Base-by-base conservation (phyloP, 2,329 filamentous ascomycete species). In the Fusarium compactum region DNA sequence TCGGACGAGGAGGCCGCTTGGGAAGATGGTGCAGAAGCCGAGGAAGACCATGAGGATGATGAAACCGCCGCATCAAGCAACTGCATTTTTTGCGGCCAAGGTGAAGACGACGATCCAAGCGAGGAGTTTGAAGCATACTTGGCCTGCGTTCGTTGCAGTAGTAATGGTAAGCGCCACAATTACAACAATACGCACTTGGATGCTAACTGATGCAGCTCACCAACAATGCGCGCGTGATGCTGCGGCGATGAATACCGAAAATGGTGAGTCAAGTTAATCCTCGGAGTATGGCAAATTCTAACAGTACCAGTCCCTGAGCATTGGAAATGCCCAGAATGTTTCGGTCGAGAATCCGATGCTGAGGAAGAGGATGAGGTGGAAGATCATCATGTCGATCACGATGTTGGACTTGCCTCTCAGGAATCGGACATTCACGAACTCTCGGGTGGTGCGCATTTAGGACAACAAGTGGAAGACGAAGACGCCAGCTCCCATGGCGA, bases 211-310 rank as follows among this genome's bases (percentile, higher is more conserved):
- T 83, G 78, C 83, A 97, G 95, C 94, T 76, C 95, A 98, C 84
- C 90, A 92, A 79, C 92, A 96, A 86, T 98, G 95, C 82, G 95
- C 94, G 62, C 90, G 91, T 77, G 88, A 92, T 78, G 88, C 89
- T 82, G 80, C 74, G 20, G 78, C 80, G 15, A 75, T 81, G 75
- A 80, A 72, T 25, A 76, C 77, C 50, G 63, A 74, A 24, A 80
- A 80, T 25, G 69, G 80, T 81, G 64, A 60, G 78, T 71, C 8
- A 4, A 10, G 16, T 10, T n/a, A 40, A 12, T 22, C 8, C 18
- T 5, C 6, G 9, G 44, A 27, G 12, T 38, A n/a, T 32, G 25
- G 8, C 40, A 20, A 30, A 16, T 34, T 12, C 70, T 76, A 55
- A 76, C 54, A 25, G 8, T 9, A 8, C 3, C 50, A 87, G 85